Base-by-base conservation (phyloP, 1,139 yeast species). In the Saccharomyces hybrid region DNA sequence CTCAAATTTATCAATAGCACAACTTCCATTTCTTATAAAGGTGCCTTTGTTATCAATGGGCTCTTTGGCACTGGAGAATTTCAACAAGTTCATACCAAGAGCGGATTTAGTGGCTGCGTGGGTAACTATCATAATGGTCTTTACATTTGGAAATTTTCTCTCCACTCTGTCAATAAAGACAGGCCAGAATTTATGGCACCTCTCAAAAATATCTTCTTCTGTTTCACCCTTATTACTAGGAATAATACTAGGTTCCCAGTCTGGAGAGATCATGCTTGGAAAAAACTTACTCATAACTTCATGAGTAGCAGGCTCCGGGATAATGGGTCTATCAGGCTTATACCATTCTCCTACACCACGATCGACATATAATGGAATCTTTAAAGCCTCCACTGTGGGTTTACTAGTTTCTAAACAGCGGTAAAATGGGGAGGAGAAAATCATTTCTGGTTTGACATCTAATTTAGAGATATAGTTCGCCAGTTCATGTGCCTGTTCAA, bases 31-130 rank as follows among this genome's bases (percentile, higher is more conserved):
- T 38, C 82, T 70, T 20, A 79, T 70, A 14, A 71, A 74, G 5
- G 75, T 74, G 49, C 77, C 81, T 47, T 74, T 77, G 55, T 76
- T 80, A 52, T 76, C 77, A 14, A 75, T 63, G 34, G 73, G 65
- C 38, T 78, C 82, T 54, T 73, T 70, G 2, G 80, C 80, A 44
- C 73, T 69, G 2, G 68, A 61, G 54, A 76, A 76, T 2, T 80
- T 80, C 60, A 83, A 67, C 28, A 88, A 72, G 1, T 85, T 80
- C 76, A 85, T 77, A 2, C 93, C 95, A 27, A 88, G 73, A 0
- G 90, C 89, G 55, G 86, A 86, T 64, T 84, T 84, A 8, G 90
- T 79, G 7, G 96, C 96, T 2, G 95, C 96, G 67, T 88, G 96
- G 5, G 91, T 82, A 47, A 85, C 79, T 11, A 88, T 73, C 51